These are phyloP conservation scores for Metschnikowia peoriensis DNA, from an alignment of 805 yeast genomes.

Conservation along the genomic window DNA sequence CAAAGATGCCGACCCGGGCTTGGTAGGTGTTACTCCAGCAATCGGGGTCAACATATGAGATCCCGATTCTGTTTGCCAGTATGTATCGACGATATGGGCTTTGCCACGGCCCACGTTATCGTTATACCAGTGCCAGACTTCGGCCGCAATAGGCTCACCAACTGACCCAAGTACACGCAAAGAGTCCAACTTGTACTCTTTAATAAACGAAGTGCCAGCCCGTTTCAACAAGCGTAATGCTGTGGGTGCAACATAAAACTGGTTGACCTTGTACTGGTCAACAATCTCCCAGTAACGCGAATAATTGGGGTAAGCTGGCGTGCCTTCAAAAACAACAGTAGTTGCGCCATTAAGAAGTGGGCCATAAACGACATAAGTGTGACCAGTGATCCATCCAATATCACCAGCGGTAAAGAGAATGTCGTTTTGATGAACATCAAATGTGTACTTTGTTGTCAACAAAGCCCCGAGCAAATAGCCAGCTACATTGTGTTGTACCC, in stretches of 20 bases:
- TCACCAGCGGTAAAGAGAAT: slow-evolving; percentile 95
- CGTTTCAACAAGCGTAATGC: slow-evolving; percentile 87
- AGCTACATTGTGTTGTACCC: slow-evolving; percentile 92
- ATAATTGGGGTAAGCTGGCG: slow-evolving; percentile 94
- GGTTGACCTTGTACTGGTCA: slow-evolving; percentile 87
- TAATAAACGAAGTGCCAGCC: slow-evolving; percentile 84
- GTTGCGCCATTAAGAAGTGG: slow-evolving; percentile 86
- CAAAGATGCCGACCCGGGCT: slow-evolving; percentile 95
- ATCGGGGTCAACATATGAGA: slow-evolving; percentile 92
- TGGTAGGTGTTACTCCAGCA: slow-evolving; percentile 92
- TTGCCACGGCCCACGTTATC: slow-evolving; percentile 86
- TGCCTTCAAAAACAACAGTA: slow-evolving; percentile 91
- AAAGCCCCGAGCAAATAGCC: slow-evolving; percentile 94
- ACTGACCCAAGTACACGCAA: slow-evolving; percentile 93
- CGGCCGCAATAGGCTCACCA: slow-evolving; percentile 98
- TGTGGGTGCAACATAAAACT: slow-evolving; percentile 98
- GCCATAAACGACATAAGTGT: slow-evolving; percentile 92
- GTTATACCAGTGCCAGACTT: slow-evolving; percentile 98
- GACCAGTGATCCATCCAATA: slow-evolving; percentile 99
- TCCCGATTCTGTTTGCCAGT: slow-evolving; percentile 99
- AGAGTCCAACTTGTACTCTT: slow-evolving; percentile 77
- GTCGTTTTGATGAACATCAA: slow-evolving; percentile 89
- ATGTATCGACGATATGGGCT: slow-evolving; percentile 92
- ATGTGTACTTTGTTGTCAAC: slow-evolving; percentile 86
- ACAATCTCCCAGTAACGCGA: slow-evolving; percentile 97